Conservation (phyloP, 306 rosid species). For the Neltuma alba region DNA sequence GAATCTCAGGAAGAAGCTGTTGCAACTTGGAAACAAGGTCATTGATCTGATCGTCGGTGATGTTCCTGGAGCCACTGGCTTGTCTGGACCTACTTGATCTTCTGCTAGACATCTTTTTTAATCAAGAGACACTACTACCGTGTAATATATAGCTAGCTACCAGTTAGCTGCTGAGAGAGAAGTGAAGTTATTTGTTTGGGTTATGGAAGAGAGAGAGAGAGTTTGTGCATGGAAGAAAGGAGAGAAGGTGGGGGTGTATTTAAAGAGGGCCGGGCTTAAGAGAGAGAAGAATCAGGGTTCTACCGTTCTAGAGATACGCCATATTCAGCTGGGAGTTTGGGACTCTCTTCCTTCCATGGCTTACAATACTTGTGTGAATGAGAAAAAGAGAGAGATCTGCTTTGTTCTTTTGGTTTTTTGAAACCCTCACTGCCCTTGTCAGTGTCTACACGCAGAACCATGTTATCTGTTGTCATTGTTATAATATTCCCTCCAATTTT, state of each 20-base stretch:
- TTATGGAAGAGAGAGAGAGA: not conserved
- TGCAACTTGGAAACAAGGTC: constrained; percentile 95
- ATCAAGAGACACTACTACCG: not conserved
- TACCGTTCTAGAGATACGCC: constrained; percentile 49
- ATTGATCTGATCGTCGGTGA: constrained; percentile 92
- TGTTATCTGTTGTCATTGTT: constrained; percentile 20
- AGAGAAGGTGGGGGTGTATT: constrained; percentile 49
- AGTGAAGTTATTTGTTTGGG: not conserved
- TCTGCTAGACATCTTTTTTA: constrained; percentile 59
- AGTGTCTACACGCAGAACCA: constrained; percentile 49
- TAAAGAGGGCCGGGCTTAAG: constrained; percentile 53
- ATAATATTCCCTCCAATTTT: too few species aligned
- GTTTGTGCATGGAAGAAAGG: constrained; percentile 44
- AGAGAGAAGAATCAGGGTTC: constrained; percentile 25
- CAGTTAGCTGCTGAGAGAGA: not conserved
- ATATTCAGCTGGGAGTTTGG: not conserved
- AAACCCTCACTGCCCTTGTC: constrained; percentile 27
- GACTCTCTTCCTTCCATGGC: not conserved
- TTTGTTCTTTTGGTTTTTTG: constrained; percentile 18
- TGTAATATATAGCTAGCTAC: too few species aligned
- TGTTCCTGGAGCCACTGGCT: constrained; percentile 68
- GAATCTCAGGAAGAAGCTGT: constrained; percentile 96
- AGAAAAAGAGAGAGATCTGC: not conserved
- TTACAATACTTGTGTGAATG: too few species aligned
- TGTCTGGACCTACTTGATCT: constrained; percentile 81